Percentiles rank a stretch among this genome's conserved stretches.
Evolutionary conservation across 148 eudicot species (phyloP).

Genomic region (Heliosperma pusillum): DNA sequence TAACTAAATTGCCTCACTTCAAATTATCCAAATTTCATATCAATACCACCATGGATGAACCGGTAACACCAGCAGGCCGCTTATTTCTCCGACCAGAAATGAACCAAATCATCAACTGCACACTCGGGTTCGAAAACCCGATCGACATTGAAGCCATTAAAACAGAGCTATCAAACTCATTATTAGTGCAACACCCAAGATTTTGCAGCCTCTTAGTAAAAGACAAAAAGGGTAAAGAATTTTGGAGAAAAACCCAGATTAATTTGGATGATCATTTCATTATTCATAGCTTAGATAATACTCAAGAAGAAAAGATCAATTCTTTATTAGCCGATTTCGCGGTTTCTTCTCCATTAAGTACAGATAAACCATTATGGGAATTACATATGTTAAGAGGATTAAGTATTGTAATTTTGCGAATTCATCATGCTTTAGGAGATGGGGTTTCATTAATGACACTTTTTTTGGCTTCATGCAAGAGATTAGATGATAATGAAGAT

Average conservation of each 20-base stretch:
- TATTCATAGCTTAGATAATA: constrained; percentile 4
- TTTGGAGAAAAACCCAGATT: constrained; percentile 48
- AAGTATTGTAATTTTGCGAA: constrained; percentile 42
- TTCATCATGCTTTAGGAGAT: constrained; percentile 81
- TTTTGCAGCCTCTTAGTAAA: constrained; percentile 54
- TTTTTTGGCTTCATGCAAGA: constrained; percentile 35
- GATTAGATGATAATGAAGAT: constrained; percentile 29
- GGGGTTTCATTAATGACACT: constrained; percentile 68
- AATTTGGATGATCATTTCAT: constrained; percentile 58
- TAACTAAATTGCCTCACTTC: too few species aligned
- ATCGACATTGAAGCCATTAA: constrained; percentile 37
- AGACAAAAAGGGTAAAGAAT: constrained; percentile 36
- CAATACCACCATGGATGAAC: constrained; percentile 13
- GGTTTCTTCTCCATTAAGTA: constrained; percentile 42
- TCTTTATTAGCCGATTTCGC: constrained; percentile 49
- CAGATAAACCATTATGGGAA: constrained; percentile 76
- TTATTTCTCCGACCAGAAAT: constrained; percentile 35
- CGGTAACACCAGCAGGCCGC: constrained; percentile 20
- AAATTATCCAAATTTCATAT: too few species aligned
- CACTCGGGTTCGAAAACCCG: constrained; percentile 36
- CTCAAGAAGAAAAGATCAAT: constrained; percentile 40
- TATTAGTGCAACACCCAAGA: constrained; percentile 55
- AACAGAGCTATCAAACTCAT: constrained; percentile 34
- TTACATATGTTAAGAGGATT: constrained; percentile 43
- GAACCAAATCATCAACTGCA: constrained; percentile 46